phyloP scores from a whole-genome alignment of 148 eudicot species.

The Nepenthes gracilis region DNA sequence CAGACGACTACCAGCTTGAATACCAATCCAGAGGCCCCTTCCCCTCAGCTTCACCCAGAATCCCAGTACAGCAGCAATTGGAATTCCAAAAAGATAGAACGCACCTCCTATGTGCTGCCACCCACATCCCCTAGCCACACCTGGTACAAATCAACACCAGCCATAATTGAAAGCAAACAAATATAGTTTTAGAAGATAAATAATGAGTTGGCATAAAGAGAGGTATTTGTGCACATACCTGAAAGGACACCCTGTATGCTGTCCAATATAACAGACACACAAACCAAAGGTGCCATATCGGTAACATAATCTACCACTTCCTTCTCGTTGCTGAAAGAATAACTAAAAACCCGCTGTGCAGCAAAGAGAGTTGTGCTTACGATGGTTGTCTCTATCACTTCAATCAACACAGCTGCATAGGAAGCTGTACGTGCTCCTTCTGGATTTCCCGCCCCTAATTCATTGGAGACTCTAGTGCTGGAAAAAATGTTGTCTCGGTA shows the following conservation, averaged over 20 bases:
- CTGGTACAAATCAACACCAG: conserved; percentile 9
- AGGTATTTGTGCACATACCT: conserved; percentile 18
- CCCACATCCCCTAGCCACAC: conserved; percentile 88
- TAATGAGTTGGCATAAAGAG: no score
- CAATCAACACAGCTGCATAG: conserved; percentile 30
- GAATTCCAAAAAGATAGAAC: conserved; percentile 69
- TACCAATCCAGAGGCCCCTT: conserved; percentile 79
- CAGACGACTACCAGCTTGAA: conserved; percentile 37
- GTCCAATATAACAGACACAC: conserved; percentile 45
- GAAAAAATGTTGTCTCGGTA: not conserved
- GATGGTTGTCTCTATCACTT: conserved; percentile 25
- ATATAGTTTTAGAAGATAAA: not conserved
- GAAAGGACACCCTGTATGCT: conserved; percentile 59
- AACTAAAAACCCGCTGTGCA: conserved; percentile 43
- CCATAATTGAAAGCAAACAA: not conserved
- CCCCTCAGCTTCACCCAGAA: conserved; percentile 63
- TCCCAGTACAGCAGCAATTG: conserved; percentile 43
- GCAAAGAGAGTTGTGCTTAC: conserved; percentile 40
- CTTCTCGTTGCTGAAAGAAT: conserved; percentile 60
- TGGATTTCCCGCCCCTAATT: conserved; percentile 72
- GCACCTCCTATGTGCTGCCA: conserved; percentile 90
- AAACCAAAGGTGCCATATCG: conserved; percentile 61
- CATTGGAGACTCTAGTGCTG: conserved; percentile 60
- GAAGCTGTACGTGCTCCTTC: conserved; percentile 49
- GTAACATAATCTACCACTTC: conserved; percentile 73